A percentile compares a stretch with the other conserved stretches of the same genome.
These are phyloP conservation scores for Hemisphaericaspora subhashii DNA, from an alignment of 1,139 yeast genomes.

Conservation along the genomic window DNA sequence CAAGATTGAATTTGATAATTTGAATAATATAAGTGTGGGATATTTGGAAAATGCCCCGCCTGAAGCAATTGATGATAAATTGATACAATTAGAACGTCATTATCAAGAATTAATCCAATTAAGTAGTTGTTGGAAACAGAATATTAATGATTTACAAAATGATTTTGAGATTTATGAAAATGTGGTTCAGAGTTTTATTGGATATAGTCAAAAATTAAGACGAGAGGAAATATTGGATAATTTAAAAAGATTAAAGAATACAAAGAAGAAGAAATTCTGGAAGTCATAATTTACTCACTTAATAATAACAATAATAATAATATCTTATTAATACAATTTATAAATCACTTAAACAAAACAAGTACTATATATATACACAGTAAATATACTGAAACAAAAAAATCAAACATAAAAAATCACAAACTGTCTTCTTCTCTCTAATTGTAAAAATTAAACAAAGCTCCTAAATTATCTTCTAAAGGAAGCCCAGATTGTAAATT, in stretches of 20 bases:
- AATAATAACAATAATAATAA: no score
- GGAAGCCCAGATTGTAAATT: slow-evolving; percentile 44
- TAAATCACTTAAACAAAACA: no score
- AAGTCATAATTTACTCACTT: slow-evolving; percentile 9
- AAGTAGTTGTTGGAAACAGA: slow-evolving; percentile 51
- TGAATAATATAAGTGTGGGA: slow-evolving; percentile 33
- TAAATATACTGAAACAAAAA: no score
- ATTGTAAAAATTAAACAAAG: slow-evolving; percentile 30
- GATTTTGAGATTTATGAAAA: slow-evolving; percentile 67
- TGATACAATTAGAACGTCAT: slow-evolving; percentile 28
- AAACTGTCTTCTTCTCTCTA: slow-evolving; percentile 4
- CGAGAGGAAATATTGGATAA: slow-evolving; percentile 48
- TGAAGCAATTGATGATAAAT: slow-evolving; percentile 27
- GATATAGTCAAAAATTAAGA: slow-evolving; percentile 61
- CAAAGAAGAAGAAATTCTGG: slow-evolving; percentile 18
- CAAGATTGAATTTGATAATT: slow-evolving; percentile 35
- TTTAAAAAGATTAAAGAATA: slow-evolving; percentile 28
- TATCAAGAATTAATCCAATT: slow-evolving; percentile 33
- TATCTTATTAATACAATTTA: neutral
- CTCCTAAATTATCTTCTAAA: slow-evolving; percentile 35
- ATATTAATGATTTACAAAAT: slow-evolving; percentile 40
- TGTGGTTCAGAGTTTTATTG: slow-evolving; percentile 70
- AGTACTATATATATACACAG: no score
- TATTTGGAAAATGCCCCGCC: slow-evolving; percentile 22
- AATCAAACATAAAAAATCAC: slow-evolving; percentile 1